These are phyloP conservation scores for Thecaphora thlaspeos DNA, from an alignment of 1,284 basidiomycete genomes.

Conservation along the genomic window DNA sequence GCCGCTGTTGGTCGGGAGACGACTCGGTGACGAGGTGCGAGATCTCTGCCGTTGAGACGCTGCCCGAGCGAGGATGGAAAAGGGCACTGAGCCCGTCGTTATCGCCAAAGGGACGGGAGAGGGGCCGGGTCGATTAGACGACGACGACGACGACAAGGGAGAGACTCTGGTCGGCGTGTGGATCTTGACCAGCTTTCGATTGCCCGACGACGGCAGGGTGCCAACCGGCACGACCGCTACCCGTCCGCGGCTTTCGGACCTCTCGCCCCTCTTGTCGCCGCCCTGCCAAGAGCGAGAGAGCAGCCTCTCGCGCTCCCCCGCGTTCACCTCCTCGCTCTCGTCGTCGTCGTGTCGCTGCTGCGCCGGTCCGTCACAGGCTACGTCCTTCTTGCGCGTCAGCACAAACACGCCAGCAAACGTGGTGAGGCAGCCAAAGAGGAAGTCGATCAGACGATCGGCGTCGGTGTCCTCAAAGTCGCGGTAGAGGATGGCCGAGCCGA, in stretches of 20 bases:
- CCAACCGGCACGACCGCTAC: too few relatives aligned
- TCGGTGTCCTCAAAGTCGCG: constrained; percentile 72
- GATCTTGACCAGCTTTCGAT: not conserved
- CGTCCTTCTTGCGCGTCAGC: constrained; percentile 31
- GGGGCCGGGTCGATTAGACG: not conserved
- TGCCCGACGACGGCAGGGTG: not conserved
- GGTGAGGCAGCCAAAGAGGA: constrained; percentile 75
- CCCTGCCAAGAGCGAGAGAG: constrained; percentile 15
- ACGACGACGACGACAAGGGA: too few relatives aligned
- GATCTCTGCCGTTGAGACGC: not conserved
- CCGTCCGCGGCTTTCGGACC: not conserved
- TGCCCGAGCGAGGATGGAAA: not conserved
- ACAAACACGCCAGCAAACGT: constrained; percentile 80
- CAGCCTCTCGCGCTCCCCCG: constrained; percentile 6
- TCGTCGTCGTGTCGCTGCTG: not conserved
- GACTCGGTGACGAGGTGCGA: not conserved
- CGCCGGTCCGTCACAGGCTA: not conserved
- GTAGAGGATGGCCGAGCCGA: constrained; percentile 89
- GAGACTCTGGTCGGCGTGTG: not conserved
- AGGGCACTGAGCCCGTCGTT: not conserved
- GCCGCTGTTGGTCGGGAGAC: not conserved
- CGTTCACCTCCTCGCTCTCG: constrained; percentile 4
- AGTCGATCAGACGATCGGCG: constrained; percentile 75
- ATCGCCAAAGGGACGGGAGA: not conserved
- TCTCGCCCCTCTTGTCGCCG: not conserved